These are phyloP conservation scores for Camellia sinensis DNA, from an alignment of 148 eudicot species.

Conservation along the genomic window DNA sequence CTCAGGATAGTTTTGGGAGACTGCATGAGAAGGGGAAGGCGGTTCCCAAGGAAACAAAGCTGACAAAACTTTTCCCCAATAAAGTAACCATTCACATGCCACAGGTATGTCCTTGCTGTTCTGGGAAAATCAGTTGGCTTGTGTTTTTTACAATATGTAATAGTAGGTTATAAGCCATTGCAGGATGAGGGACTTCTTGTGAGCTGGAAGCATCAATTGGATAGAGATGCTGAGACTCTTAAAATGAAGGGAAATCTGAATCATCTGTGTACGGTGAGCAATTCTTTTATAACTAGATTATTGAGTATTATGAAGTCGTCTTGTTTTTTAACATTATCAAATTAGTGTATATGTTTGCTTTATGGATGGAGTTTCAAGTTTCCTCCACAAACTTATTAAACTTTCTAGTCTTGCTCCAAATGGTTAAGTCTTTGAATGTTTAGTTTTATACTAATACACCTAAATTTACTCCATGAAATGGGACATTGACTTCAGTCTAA, in stretches of 20 bases:
- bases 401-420: neutral
- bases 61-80: constrained; percentile 81
- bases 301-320: neutral
- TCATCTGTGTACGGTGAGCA: constrained; percentile 77
- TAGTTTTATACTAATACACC: too few relatives aligned
- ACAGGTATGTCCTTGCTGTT: constrained; percentile 53
- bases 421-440: neutral
- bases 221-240: constrained; percentile 82
- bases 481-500: neutral
- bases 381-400: neutral
- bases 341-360: neutral
- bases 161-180: constrained; percentile 15
- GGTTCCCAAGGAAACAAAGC: constrained; percentile 68
- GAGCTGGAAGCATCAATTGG: constrained; percentile 91
- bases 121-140: neutral
- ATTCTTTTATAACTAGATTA: constrained; percentile 1
- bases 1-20: constrained; percentile 96
- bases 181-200: constrained; percentile 84
- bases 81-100: constrained; percentile 91
- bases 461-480: too few relatives aligned
- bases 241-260: constrained; percentile 85
- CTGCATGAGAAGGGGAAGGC: constrained; percentile 85
- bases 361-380: neutral
- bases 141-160: constrained; percentile 9
- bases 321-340: neutral